Evolutionary conservation across 805 yeast species (phyloP), one percentile per base, ranked within the genome.

Genomic region (Maudiozyma saulgeensis): DNA sequence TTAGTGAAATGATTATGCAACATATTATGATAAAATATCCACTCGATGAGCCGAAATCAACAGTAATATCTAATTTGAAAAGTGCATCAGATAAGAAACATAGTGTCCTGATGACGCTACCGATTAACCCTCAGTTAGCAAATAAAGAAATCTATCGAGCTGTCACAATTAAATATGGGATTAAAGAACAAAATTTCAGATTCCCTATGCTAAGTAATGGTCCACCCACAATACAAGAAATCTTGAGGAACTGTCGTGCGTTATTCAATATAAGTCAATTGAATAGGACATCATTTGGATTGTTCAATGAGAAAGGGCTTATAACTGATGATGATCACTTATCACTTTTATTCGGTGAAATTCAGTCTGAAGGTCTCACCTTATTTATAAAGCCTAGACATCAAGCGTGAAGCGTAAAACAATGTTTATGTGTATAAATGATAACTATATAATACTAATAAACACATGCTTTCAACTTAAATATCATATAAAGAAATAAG

Each of bases 221-320:
- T 0, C 84, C 95, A 6, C 98, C 98, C 2, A 82, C 93, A 0
- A 68, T 82, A 39, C 59, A 75, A 28, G 98, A 90, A 65, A 67
- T 90, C n/a, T 57, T 88, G 12, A 86, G 84, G 49, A 89, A 88
- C 61, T 88, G 87, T 15, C 79, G 79, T 48, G 71, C 75, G 46
- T 85, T 90, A 23, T 90, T 90, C 64, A 75, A 77, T n/a, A 76
- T 81, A 32, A 67, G 50, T 34, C 42, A 52, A 6, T 49, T 21
- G 34, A 43, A 44, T 28, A 50, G 16, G 8, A 32, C 53, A 18
- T 50, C 51, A 16, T 47, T 63, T 23, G 59, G 57, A 8, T 47
- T 63, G 13, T 54, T 52, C 37, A 59, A 62, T 47, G 51, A 58
- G 13, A 47, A 51, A 34, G 63, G 25, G 56, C 61, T 48, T 50